Evolutionary conservation across 2,329 filamentous ascomycete species (phyloP).

Genomic region (Seiridium cupressi): DNA sequence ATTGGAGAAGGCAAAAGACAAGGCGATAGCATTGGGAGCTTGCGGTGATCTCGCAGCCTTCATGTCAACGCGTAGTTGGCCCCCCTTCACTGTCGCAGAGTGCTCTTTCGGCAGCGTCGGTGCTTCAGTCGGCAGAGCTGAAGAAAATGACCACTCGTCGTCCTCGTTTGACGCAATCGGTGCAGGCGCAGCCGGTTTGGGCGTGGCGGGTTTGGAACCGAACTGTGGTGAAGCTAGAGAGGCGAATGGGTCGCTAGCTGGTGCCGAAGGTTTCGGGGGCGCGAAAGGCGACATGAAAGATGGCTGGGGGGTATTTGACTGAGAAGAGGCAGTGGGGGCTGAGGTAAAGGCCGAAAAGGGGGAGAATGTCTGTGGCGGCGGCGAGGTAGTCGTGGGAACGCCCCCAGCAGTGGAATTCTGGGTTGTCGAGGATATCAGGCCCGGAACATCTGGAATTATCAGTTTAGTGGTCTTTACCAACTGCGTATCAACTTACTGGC

Average conservation of each 20-base stretch:
- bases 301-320: slow-evolving; percentile 53
- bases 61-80: slow-evolving; percentile 70
- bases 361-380: slow-evolving; percentile 48
- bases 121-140: slow-evolving; percentile 67
- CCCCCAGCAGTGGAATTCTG: slow-evolving; percentile 57
- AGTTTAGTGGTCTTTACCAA: not conserved
- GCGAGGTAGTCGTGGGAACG: slow-evolving; percentile 28
- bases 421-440: slow-evolving; percentile 62
- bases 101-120: slow-evolving; percentile 57
- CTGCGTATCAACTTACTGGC: slow-evolving; percentile 52
- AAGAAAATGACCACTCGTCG: slow-evolving; percentile 93
- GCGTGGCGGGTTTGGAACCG: slow-evolving; percentile 33
- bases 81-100: slow-evolving; percentile 66
- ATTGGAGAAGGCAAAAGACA: slow-evolving; percentile 84
- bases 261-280: slow-evolving; percentile 32
- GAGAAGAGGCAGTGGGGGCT: slow-evolving; percentile 41
- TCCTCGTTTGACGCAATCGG: slow-evolving; percentile 55
- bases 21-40: slow-evolving; percentile 57
- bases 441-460: slow-evolving; percentile 62
- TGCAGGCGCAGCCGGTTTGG: slow-evolving; percentile 26
- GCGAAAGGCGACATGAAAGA: slow-evolving; percentile 38
- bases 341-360: slow-evolving; percentile 56
- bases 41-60: slow-evolving; percentile 60
- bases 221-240: slow-evolving; percentile 42
- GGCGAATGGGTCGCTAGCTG: slow-evolving; percentile 51